Base-by-base conservation (phyloP, 1,139 yeast genomes). In the Suhomyces coccinellae region DNA sequence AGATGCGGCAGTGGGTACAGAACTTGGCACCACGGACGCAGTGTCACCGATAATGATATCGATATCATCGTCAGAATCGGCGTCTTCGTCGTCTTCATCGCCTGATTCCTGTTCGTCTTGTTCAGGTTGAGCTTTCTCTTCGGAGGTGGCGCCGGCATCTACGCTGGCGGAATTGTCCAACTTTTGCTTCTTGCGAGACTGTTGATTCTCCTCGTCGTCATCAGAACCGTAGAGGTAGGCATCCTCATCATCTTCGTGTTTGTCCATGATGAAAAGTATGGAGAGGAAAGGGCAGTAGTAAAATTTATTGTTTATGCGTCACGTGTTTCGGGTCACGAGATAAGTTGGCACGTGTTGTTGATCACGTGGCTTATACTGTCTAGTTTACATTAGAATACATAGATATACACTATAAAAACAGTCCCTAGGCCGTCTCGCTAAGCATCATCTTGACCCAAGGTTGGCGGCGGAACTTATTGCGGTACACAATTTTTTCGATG, bases 151-250 rank as follows among this genome's bases (percentile, higher is more conserved):
- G 13, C 30, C 14, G 12, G 33, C 35, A 6, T 33, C 17, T 4
- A 22, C 14, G 17, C 10, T 30, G 16, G 22, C 26, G 12, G 24
- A 10, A 13, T 16, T 17, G 22, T 27, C 38, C 32, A 52, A 33
- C 50, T 52, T 51, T 35, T 52, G 54, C 48, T 47, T 65, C 60
- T 56, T 68, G 57, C 47, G 58, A 46, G 48, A 36, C 11, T 48
- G 53, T 13, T 45, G 47, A 26, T 50, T 53, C 11, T 61, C 68
- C 33, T 63, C 68, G 11, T 74, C 79, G n/a, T 75, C 80, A 45
- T 83, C 93, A 2, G 87, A 80, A 3, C 96, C 96, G 60, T 89
- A 89, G 46, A 89, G 79, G 63, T 82, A 89, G 42, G 85, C 93
- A 61, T 89, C 96, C 55, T 88, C 96, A 50, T 87, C 93, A 48